Conservation (phyloP, 257 asterid genomes). For the Solanum phureja region DNA sequence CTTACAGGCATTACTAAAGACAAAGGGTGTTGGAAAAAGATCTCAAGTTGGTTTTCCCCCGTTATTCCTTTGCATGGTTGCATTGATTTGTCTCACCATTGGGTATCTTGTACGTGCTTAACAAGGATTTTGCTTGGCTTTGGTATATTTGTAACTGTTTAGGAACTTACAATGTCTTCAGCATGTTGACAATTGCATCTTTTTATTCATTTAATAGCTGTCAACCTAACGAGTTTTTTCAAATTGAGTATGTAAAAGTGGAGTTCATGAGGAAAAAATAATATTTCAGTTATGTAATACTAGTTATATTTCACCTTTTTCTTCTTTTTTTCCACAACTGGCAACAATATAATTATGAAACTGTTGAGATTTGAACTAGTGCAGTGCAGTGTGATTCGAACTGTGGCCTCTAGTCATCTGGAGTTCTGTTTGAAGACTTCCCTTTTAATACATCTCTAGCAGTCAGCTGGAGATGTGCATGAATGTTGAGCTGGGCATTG, state of each 20-base stretch:
- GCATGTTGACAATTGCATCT: neutral
- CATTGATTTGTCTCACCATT: constrained; percentile 21
- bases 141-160: neutral
- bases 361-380: neutral
- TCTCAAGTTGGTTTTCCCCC: constrained; percentile 37
- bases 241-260: neutral
- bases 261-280: neutral
- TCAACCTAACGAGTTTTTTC: neutral
- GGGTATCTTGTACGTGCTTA: constrained; percentile 21
- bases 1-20: constrained; percentile 22
- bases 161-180: neutral
- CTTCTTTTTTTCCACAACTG: neutral
- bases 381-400: neutral
- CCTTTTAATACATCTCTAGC: too few species aligned
- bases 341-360: neutral
- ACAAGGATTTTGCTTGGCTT: neutral
- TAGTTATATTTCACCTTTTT: neutral
- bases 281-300: neutral
- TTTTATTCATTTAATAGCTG: neutral
- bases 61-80: constrained; percentile 28
- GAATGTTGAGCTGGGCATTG: too few species aligned
- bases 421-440: neutral
- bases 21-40: constrained; percentile 8
- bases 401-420: neutral
- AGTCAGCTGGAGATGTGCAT: too few species aligned